Conservation (phyloP, 176 grass and related monocot species). For the Oryza australiensis region DNA sequence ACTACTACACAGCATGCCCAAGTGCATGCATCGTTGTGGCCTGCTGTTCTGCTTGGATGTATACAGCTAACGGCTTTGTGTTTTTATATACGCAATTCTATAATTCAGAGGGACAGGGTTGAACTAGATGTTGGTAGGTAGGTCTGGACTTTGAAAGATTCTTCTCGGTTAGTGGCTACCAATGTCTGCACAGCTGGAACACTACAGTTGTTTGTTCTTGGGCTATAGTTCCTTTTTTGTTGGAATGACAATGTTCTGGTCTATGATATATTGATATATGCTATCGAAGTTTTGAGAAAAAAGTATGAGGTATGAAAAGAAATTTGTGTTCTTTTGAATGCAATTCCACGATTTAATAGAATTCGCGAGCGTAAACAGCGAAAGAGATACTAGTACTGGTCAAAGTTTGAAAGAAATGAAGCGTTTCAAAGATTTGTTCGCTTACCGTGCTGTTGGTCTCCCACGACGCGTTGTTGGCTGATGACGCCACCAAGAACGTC, state of each 20-base stretch:
- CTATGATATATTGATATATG: background rate
- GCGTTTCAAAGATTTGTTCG: background rate
- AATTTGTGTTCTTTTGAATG: background rate
- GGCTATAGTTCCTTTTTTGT: background rate
- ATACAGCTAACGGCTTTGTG: constrained; percentile 1
- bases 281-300: too few species aligned
- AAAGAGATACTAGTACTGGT: background rate
- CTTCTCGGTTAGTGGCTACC: background rate
- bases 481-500: constrained; percentile 50
- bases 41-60: constrained; percentile 19
- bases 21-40: background rate
- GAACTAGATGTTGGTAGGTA: constrained; percentile 7
- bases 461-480: constrained; percentile 50
- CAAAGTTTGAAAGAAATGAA: background rate
- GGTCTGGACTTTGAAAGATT: background rate
- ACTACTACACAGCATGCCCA: background rate
- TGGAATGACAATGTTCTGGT: background rate
- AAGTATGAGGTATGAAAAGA: background rate
- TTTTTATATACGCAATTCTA: background rate
- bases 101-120: background rate
- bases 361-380: background rate
- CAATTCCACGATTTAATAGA: background rate
- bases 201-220: background rate
- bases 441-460: constrained; percentile 54
- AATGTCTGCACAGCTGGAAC: constrained; percentile 16